Base-by-base conservation (phyloP, 2,329 filamentous ascomycete genomes). In the Penicillium sp. region DNA sequence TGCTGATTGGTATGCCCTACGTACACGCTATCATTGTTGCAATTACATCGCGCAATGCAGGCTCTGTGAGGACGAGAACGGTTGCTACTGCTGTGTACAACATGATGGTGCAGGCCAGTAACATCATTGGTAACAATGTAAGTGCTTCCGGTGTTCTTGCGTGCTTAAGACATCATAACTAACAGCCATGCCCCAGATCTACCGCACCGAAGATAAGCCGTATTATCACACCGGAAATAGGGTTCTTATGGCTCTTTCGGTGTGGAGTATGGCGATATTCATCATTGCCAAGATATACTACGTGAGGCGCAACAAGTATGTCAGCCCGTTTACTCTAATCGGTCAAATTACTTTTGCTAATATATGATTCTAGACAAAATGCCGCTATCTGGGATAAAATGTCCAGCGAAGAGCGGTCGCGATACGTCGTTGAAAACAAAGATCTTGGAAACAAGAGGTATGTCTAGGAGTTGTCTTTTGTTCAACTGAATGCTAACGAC, bases 221-320 rank as follows among this genome's bases (percentile, higher is more conserved):
- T 76, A 77, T 57, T 83, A 81, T 61, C 75, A 77, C 51, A 72
- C 60, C 3, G 80, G 80, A 8, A 83, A 83, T 65, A 77, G 71
- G 22, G 75, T 81, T 3, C 70, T 81, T 43, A 74, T 83, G 22
- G 75, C 69, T 1, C 70, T 83, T 43, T 67, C 75, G 3, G 71
- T 69, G 0, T 70, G 79, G 26, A 72, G 74, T 19, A 58, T 81
- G 8, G 62, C 74, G 0, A 57, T 75, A 0, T 81, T 82, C 41
- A 24, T 81, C 29, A 68, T 64, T 3, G 63, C 66, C 17, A 71
- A 70, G 46, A 51, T 57, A 6, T 73, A 71, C 55, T 73, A 72
- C 46, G 57, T 69, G 6, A 64, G 63, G 60, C 64, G 66, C 22
- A 73, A 73, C 54, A 66, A 65, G 68, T 70, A 64, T 46, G 64